Evolutionary conservation across 768 basidiomycete species (phyloP), one percentile per base, ranked within the genome.

Genomic region (Pleurotus giganteus): DNA sequence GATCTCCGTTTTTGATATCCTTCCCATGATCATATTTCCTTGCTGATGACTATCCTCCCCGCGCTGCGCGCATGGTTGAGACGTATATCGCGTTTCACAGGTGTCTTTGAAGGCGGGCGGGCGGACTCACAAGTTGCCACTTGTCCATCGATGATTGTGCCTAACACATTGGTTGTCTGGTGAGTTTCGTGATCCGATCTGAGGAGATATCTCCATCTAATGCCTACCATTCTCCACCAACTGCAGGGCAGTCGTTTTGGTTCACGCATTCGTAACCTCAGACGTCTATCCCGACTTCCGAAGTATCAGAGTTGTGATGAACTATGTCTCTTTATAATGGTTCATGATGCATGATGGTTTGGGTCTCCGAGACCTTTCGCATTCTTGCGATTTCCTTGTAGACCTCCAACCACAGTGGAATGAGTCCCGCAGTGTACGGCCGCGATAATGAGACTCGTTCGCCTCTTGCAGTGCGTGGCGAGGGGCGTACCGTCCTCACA

Each of bases 121-220:
- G 12, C 13, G 26, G 43, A 15, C 39, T 15, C 43, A 45, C 43
- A 45, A 24, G 21, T 21, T 45, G 19, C 17, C 43, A 45, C 43
- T 21, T 8, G 8, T 34, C 23, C 43, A 27, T 45, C 43, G 15
- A 45, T 45, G 43, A 45, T 45, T 45, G 43, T 45, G 21, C 43
- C 43, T 45, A 19, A 45, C 43, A 45, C 43, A 45, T 45, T 24
- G 43, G 43, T 45, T 21, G 15, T 24, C 43, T 15, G 27, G 44
- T 27, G 9, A 9, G 26, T 24, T 45, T 24, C 44, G 44, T 45
- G 44, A 45, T 45, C 5, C 26, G 44, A 45, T 45, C 37, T 24
- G 49, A 37, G 31, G 34, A 51, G 49, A 51, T 51, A 37, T 37
- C 49, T 37, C 34, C 31, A 51, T 37, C 49, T 36, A 32, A 34